Conservation (phyloP, 257 asterid species). For the Solanum virginianum region DNA sequence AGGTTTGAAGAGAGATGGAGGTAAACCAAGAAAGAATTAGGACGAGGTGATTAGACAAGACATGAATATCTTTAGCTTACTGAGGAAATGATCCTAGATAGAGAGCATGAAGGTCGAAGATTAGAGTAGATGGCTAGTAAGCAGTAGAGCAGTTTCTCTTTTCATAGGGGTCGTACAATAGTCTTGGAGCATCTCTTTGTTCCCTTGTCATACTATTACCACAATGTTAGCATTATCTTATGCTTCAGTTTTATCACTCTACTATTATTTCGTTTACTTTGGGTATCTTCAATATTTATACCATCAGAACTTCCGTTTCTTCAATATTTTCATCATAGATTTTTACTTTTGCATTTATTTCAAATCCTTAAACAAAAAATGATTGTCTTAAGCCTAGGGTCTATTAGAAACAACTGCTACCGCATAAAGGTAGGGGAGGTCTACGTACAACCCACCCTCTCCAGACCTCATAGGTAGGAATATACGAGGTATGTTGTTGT, state of each 20-base stretch:
- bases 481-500: not conserved
- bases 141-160: not conserved
- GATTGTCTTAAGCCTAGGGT: not conserved
- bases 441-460: not conserved
- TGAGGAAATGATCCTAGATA: not conserved
- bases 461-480: not conserved
- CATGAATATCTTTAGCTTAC: not conserved
- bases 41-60: not conserved
- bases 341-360: not conserved
- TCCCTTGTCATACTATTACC: not conserved
- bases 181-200: not conserved
- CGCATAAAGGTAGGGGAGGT: not conserved
- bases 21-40: not conserved
- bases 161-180: not conserved
- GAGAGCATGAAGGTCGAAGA: not conserved
- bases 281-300: not conserved
- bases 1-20: not conserved
- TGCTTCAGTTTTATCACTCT: not conserved
- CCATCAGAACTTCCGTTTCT: not conserved
- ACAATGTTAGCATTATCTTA: not conserved
- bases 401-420: not conserved
- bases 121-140: not conserved
- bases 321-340: not conserved
- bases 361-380: not conserved
- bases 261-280: not conserved